A percentile compares a stretch with the other conserved stretches of the same genome.
Conservation (phyloP, 805 yeast species). For the Barnettozyma salicaria region DNA sequence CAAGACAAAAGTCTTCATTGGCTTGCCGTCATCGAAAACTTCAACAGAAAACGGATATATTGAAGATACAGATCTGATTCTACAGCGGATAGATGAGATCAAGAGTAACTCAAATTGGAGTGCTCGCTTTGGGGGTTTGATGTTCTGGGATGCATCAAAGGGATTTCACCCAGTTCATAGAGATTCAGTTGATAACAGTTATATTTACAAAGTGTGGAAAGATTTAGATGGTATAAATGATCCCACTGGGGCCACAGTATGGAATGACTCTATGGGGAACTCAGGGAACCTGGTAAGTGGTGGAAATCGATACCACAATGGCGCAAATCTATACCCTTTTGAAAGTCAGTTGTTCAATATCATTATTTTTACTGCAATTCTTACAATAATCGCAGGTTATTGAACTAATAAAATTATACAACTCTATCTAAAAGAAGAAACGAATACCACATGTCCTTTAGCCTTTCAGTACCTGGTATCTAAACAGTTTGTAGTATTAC, state of each 20-base stretch:
- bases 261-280: not conserved
- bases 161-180: conserved; percentile 40
- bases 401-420: not conserved
- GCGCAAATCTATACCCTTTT: too few species aligned
- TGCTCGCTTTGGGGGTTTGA: conserved; percentile 72
- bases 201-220: conserved; percentile 21
- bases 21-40: conserved; percentile 50
- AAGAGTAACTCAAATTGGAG: not conserved
- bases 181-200: conserved; percentile 26
- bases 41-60: conserved; percentile 55
- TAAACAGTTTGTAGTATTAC: conserved; percentile 42
- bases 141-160: conserved; percentile 89
- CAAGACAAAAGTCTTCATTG: conserved; percentile 48
- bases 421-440: not conserved
- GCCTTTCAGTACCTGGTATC: conserved; percentile 5
- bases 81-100: conserved; percentile 24
- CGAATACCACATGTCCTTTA: not conserved
- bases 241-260: conserved; percentile 14
- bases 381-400: too few species aligned
- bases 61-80: conserved; percentile 32
- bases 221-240: conserved; percentile 12
- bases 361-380: too few species aligned
- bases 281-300: not conserved
- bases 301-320: not conserved
- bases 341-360: too few species aligned